Evolutionary conservation across 228 moss, liverwort and hornwort genomes (phyloP).

Genomic region (Sphagnum magellanicum): DNA sequence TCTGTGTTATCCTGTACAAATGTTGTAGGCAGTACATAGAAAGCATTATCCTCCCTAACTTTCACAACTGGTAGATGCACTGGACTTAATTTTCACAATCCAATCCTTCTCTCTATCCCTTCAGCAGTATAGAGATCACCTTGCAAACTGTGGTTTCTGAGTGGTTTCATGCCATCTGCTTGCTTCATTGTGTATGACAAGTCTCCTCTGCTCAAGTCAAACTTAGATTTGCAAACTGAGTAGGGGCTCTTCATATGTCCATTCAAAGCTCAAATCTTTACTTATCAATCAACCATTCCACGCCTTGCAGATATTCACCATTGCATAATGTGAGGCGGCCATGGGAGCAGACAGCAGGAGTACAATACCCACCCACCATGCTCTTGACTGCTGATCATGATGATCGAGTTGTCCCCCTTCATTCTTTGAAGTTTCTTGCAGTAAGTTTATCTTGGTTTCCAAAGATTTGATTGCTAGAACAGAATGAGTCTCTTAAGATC

Average conservation of each 20-base stretch:
- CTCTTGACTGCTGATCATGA: slow-evolving; percentile 88
- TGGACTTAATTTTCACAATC: too few species aligned
- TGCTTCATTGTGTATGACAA: too few species aligned
- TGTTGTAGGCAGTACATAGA: neutral
- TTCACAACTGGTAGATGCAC: neutral
- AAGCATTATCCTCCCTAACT: neutral
- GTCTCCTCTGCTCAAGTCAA: too few species aligned
- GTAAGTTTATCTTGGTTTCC: slow-evolving; percentile 15
- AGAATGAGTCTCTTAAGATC: too few species aligned
- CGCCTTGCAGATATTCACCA: slow-evolving; percentile 61
- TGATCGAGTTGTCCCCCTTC: slow-evolving; percentile 90
- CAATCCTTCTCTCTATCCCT: neutral
- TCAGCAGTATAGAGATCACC: neutral
- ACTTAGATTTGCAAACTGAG: too few species aligned
- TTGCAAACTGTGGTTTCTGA: neutral
- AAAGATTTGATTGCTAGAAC: too few species aligned
- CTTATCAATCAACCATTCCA: neutral
- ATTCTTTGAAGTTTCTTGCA: slow-evolving; percentile 85
- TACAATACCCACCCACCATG: slow-evolving; percentile 77
- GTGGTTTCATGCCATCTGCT: neutral
- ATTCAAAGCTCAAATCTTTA: too few species aligned
- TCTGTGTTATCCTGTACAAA: neutral
- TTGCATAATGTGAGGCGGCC: slow-evolving; percentile 78
- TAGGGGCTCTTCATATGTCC: too few species aligned
- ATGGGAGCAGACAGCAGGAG: slow-evolving; percentile 42